Evolutionary conservation across 495 filamentous ascomycete species (phyloP), one percentile per base, ranked within the genome.

Genomic region (Talaromyces thailandensis): DNA sequence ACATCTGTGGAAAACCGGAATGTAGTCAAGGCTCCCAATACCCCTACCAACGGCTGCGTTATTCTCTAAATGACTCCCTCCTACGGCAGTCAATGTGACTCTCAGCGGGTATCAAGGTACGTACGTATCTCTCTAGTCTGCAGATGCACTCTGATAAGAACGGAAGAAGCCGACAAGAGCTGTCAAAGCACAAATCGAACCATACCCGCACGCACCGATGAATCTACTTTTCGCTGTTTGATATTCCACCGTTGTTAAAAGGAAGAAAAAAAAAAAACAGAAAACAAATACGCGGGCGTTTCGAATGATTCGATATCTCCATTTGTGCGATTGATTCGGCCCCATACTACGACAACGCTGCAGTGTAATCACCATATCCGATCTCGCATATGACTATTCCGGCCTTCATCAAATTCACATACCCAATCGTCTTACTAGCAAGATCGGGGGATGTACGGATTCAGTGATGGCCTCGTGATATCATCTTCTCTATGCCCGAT

Each of bases 11-110:
- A 32, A n/a, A n/a, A 26, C 4, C 25, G 35, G 16, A 48, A 48
- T 48, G 11, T 18, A 35, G 43, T 51, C 58, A 60, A 48, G 31
- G 24, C 55, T 31, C 14, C 29, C 25, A 7, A 6, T 35, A 16
- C 6, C 29, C 51, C 23, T 14, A 16, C n/a, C 12, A 35, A 31
- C 16, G 21, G n/a, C 55, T 57, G 55, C 29, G 29, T 57, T 5
- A 57, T 57, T 25, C 55, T 57, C 55, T 57, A 57, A 57, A 21
- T 32, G 5, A 11, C 29, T 57, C 55, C 24, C 29, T 57, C 55
- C 24, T 31, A 28, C 9, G 8, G 55, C 16, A 16, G 51, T 3
- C 24, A 29, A 28, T 14, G 48, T 52, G 23, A 14, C 23, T 55
- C 23, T 23, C 26, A 14, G n/a, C 50, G n/a, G 51, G 51, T 55